Percentiles rank a stretch among this genome's conserved stretches.
phyloP scores from a whole-genome alignment of 352 stramenopile species.

The Phytophthora cajani region DNA sequence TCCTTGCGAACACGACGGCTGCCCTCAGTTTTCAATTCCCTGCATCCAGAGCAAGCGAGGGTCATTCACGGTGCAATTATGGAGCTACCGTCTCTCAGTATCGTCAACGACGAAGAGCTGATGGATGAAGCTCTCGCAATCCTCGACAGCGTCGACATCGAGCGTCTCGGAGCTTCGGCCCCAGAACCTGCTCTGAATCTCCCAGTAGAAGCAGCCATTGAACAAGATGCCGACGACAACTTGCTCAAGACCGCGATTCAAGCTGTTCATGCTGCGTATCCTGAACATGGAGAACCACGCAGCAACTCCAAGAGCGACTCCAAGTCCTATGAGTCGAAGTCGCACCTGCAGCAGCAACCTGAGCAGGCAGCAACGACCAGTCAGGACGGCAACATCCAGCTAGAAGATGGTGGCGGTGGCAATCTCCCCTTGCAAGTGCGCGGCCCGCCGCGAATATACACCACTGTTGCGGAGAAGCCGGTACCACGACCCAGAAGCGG shows the following conservation, averaged over 20 bases:
- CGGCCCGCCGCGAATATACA: background rate
- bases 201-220: background rate
- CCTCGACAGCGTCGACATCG: conserved; percentile 26
- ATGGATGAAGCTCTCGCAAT: conserved; percentile 30
- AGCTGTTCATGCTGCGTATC: conserved; percentile 18
- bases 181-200: background rate
- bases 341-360: background rate
- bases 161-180: conserved; percentile 9
- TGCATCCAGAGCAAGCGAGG: background rate
- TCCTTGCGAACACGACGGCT: background rate
- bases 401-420: background rate
- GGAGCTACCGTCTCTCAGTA: background rate
- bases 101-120: conserved; percentile 19
- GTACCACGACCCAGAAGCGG: conserved; percentile 5
- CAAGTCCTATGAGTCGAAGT: background rate
- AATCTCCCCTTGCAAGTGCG: background rate
- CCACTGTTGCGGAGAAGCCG: background rate
- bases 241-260: conserved; percentile 19
- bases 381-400: background rate
- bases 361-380: background rate
- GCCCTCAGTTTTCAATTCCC: conserved; percentile 21
- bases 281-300: background rate
- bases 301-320: background rate
- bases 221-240: conserved; percentile 7
- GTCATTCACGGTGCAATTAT: background rate